phyloP scores from a whole-genome alignment of 768 basidiomycete genomes.

The Paxillus ammoniavirescens region DNA sequence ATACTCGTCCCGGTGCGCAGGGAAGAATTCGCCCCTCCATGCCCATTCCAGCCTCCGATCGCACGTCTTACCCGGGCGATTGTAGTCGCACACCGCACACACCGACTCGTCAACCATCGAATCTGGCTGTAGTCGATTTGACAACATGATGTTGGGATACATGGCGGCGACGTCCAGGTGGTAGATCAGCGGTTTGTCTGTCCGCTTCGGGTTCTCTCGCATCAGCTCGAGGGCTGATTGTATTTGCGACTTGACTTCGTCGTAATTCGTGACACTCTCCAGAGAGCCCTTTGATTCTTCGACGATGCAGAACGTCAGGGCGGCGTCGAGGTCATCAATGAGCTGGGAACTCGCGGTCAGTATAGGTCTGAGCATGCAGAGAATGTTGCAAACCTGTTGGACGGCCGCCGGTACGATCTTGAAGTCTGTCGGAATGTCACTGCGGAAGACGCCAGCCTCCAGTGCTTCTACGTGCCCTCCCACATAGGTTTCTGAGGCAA shows the following conservation, averaged over 20 bases:
- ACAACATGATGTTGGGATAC: constrained; percentile 99
- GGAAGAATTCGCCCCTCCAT: constrained; percentile 98
- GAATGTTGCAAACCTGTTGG: constrained; percentile 58
- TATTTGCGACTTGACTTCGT: constrained; percentile 84
- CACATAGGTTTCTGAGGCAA: constrained; percentile 97
- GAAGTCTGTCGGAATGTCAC: constrained; percentile 93
- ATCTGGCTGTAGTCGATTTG: constrained; percentile 96
- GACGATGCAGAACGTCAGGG: constrained; percentile 82
- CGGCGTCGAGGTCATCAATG: constrained; percentile 91
- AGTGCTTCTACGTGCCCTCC: constrained; percentile 98
- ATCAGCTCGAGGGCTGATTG: constrained; percentile 76
- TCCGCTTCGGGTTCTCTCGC: constrained; percentile 87
- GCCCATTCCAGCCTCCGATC: constrained; percentile 96
- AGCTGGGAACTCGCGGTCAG: constrained; percentile 48
- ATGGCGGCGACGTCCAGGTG: constrained; percentile 99
- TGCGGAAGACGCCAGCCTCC: constrained; percentile 97
- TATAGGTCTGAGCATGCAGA: not conserved
- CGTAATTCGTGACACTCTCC: constrained; percentile 91
- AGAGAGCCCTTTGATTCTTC: constrained; percentile 81
- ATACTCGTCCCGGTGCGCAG: constrained; percentile 93
- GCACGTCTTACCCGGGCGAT: constrained; percentile 92
- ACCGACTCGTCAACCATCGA: constrained; percentile 95
- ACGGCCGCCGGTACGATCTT: constrained; percentile 88
- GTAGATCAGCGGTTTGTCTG: constrained; percentile 94
- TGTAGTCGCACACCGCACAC: constrained; percentile 98